Evolutionary conservation across 495 filamentous ascomycete species (phyloP).

Genomic region (Bryoglossum gracile): DNA sequence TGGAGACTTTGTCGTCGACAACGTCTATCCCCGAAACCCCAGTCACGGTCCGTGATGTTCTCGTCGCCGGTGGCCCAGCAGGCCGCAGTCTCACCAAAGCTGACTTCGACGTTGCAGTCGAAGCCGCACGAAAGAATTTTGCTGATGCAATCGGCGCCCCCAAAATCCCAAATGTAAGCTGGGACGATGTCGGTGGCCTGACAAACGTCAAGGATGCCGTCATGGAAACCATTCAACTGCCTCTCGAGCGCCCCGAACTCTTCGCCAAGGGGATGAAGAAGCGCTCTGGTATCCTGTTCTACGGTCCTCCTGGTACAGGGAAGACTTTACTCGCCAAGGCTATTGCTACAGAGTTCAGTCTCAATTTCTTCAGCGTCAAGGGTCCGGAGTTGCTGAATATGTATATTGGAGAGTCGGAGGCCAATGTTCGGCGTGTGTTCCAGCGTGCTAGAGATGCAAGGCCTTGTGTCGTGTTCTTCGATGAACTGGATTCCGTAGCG

Average conservation of each 20-base stretch:
- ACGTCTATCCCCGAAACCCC: constrained; percentile 32
- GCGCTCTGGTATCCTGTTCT: constrained; percentile 94
- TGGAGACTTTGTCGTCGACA: constrained; percentile 56
- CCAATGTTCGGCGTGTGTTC: constrained; percentile 93
- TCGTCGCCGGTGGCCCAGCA: constrained; percentile 80
- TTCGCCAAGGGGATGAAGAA: constrained; percentile 99
- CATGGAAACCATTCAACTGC: constrained; percentile 92
- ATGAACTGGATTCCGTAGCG: constrained; percentile 94
- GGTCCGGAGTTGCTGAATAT: constrained; percentile 96
- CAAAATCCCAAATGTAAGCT: constrained; percentile 94
- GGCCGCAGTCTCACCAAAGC: constrained; percentile 70
- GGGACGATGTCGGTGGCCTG: constrained; percentile 94
- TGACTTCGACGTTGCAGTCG: constrained; percentile 86
- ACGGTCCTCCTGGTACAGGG: constrained; percentile 92
- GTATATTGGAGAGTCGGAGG: constrained; percentile 99
- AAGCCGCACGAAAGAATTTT: constrained; percentile 93
- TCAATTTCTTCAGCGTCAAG: constrained; percentile 99
- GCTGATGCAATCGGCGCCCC: constrained; percentile 95
- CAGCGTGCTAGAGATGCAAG: constrained; percentile 88
- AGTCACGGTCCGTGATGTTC: constrained; percentile 70
- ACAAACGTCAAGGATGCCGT: constrained; percentile 92
- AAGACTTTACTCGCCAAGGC: constrained; percentile 97
- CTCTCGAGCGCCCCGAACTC: constrained; percentile 84
- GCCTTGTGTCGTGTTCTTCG: constrained; percentile 98
- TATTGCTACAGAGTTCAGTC: constrained; percentile 94